These are phyloP conservation scores for Solanum bukasovii DNA, from an alignment of 257 asterid species.

Conservation along the genomic window DNA sequence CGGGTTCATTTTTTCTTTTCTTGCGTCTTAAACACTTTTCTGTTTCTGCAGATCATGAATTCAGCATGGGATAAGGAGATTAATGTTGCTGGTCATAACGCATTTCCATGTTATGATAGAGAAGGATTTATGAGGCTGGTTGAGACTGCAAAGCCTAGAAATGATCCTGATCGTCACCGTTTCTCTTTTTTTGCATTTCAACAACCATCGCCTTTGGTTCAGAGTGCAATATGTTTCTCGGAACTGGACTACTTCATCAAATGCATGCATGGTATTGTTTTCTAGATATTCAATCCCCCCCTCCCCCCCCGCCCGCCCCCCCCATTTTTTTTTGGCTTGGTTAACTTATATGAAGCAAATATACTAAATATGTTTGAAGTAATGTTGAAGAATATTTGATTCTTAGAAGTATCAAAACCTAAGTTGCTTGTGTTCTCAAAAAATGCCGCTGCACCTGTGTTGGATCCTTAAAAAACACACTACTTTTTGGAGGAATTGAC, in stretches of 20 bases:
- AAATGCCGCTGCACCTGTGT: not conserved
- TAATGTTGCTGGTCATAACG: conserved; percentile 51
- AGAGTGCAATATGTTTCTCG: conserved; percentile 35
- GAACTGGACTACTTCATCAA: conserved; percentile 47
- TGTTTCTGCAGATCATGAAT: conserved; percentile 40
- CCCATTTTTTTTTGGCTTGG: not conserved
- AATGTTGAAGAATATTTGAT: not conserved
- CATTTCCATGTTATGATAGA: conserved; percentile 35
- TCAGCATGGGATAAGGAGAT: conserved; percentile 55
- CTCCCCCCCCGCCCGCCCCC: not conserved
- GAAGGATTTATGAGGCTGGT: conserved; percentile 43
- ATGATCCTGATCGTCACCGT: conserved; percentile 46
- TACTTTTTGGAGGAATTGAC: not conserved
- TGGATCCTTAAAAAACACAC: not conserved
- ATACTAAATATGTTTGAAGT: not conserved
- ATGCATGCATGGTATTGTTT: conserved; percentile 54
- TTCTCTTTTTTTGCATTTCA: conserved; percentile 44
- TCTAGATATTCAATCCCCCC: not conserved
- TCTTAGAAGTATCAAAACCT: not conserved
- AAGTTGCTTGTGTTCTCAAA: not conserved
- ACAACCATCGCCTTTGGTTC: conserved; percentile 37
- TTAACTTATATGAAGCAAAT: not conserved
- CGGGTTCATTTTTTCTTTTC: not conserved
- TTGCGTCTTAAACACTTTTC: not conserved
- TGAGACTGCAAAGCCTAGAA: conserved; percentile 52